Base-by-base conservation (phyloP, 148 eudicot genomes). In the Arctostaphylos glauca region DNA sequence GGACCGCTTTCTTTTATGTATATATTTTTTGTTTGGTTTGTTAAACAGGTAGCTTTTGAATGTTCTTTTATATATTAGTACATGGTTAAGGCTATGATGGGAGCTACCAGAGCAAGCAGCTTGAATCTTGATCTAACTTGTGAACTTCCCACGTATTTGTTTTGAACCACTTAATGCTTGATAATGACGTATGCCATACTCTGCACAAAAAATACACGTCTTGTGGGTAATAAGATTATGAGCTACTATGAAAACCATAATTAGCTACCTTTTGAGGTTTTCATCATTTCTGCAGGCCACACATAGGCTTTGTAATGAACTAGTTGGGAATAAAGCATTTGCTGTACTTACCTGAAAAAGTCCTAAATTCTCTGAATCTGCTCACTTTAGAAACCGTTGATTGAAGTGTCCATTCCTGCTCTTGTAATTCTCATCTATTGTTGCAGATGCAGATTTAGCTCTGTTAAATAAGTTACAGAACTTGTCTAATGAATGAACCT, bases 391-490 rank as follows among this genome's bases (percentile, higher is more conserved):
- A 6, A 44, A 72, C 2, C 2, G 48, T 72, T 46, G 52, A 72
- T 8, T 16, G 23, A 44, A 72, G 50, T 72, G 23, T 46, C 7
- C 25, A 46, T n/a, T 72, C 52, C 18, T 72, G 76, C 14, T 72
- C 52, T 5, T 72, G 18, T 72, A 72, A 70, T 43, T 70, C 21
- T 70, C 19, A 16, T 41, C 74, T 41, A 5, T 38, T 38, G 49
- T 47, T 46, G 76, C 76, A 44, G 48, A 72, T 46, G 49, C 50
- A 72, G 49, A 72, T 70, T 43, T 70, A 70, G 49, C n/a, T 41
- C 74, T 72, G 47, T 44, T 16, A 44, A 43, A 43, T 38, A 68
- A 25, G 46, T 68, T 12, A 38, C 41, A 16, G 25, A 16, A 44
- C 14, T 46, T 72, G 48, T 18, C 49, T 43, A 47, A 72, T 72